These are phyloP conservation scores for Cryphonectria carpinicola DNA, from an alignment of 2,329 filamentous ascomycete species.

Conservation along the genomic window DNA sequence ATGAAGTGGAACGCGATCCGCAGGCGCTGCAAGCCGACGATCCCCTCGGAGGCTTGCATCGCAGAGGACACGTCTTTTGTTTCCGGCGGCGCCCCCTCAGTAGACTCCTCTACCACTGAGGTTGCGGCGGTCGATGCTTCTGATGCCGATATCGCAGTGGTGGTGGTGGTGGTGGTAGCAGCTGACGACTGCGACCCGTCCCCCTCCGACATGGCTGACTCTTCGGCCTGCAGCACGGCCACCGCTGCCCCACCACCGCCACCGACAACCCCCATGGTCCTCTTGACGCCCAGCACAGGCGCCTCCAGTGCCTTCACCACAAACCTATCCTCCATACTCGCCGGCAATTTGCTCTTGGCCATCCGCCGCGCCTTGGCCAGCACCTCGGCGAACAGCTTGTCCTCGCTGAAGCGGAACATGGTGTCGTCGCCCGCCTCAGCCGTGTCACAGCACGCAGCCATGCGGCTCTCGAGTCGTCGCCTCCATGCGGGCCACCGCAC, in stretches of 20 bases:
- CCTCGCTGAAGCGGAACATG: slow-evolving; percentile 80
- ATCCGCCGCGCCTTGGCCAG: slow-evolving; percentile 74
- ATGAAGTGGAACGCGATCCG: slow-evolving; percentile 69
- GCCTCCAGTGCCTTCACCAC: slow-evolving; percentile 75
- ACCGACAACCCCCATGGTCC: slow-evolving; percentile 38
- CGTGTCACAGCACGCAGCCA: slow-evolving; percentile 75
- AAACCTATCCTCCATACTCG: slow-evolving; percentile 84
- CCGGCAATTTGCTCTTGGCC: slow-evolving; percentile 67
- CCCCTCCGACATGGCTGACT: slow-evolving; percentile 36
- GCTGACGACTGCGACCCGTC: slow-evolving; percentile 49
- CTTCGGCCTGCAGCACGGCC: slow-evolving; percentile 36
- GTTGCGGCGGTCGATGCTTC: slow-evolving; percentile 52
- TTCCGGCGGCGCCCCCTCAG: slow-evolving; percentile 22
- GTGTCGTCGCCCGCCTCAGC: slow-evolving; percentile 82
- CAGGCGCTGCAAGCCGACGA: slow-evolving; percentile 65
- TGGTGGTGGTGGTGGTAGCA: slow-evolving; percentile 39
- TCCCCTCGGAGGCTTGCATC: slow-evolving; percentile 50
- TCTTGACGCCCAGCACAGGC: slow-evolving; percentile 71
- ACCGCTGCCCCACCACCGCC: background rate
- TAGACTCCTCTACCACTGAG: slow-evolving; percentile 42
- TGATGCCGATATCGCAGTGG: slow-evolving; percentile 36
- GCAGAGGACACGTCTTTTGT: slow-evolving; percentile 43
- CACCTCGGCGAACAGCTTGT: slow-evolving; percentile 69
- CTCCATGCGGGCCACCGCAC: slow-evolving; percentile 49
- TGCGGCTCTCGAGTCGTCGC: slow-evolving; percentile 63